Percentiles rank a stretch among this genome's conserved stretches.
Conservation (phyloP, 2,329 filamentous ascomycete species). For the Cadophora luteo-olivacea region DNA sequence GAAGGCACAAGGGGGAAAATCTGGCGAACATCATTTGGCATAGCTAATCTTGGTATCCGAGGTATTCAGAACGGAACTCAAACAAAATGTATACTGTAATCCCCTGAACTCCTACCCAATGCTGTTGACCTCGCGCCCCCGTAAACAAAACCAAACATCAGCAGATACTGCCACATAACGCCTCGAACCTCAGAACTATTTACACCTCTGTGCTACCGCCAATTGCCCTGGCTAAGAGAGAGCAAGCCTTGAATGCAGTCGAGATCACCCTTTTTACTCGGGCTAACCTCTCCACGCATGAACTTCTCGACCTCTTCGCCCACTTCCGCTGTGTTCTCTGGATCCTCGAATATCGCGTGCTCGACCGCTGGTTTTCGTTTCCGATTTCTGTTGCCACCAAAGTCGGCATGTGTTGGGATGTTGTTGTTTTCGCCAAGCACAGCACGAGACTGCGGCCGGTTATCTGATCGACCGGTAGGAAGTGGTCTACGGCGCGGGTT, state of each 20-base stretch:
- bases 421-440: conserved; percentile 41
- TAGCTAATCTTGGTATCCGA: conserved; percentile 34
- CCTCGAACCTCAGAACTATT: neutral
- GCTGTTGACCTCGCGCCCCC: conserved; percentile 1
- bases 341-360: conserved; percentile 61
- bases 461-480: conserved; percentile 41
- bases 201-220: conserved; percentile 56
- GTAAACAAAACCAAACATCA: conserved; percentile 21
- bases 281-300: conserved; percentile 71
- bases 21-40: conserved; percentile 19
- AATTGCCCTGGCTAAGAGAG: conserved; percentile 90
- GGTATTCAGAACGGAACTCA: conserved; percentile 17
- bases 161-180: conserved; percentile 10
- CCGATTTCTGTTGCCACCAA: conserved; percentile 34
- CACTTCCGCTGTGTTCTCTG: conserved; percentile 39
- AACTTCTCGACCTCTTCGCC: conserved; percentile 75
- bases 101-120: conserved; percentile 19
- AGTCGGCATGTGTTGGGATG: conserved; percentile 37
- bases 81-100: conserved; percentile 29
- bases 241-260: conserved; percentile 90
- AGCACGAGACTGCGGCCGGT: conserved; percentile 28
- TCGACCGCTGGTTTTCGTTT: conserved; percentile 40
- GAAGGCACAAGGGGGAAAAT: neutral
- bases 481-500: conserved; percentile 45
- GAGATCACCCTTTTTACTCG: conserved; percentile 79